Conservation (phyloP, 441 rosid species). For the Omphalea diandra region DNA sequence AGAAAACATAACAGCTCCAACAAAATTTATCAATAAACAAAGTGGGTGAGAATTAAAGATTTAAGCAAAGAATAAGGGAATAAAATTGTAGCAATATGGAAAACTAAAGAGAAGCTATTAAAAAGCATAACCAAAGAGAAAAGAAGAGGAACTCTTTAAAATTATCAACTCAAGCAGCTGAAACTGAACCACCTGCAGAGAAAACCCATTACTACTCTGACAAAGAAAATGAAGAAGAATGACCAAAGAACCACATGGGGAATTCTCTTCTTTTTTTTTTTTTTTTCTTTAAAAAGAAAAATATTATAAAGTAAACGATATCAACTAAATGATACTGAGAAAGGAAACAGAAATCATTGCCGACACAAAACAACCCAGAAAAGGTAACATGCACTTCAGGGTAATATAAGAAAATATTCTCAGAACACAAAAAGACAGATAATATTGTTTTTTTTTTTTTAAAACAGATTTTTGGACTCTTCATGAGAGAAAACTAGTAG, state of each 20-base stretch:
- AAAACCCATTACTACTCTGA: constrained; percentile 23
- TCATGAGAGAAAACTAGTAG: constrained; percentile 19
- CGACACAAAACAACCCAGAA: constrained; percentile 31
- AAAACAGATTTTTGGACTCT: constrained; percentile 14
- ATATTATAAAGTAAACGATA: background rate
- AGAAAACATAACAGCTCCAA: background rate
- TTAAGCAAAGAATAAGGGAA: constrained; percentile 3
- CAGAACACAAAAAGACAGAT: constrained; percentile 25
- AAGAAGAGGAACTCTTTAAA: constrained; percentile 13
- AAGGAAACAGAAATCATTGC: constrained; percentile 37
- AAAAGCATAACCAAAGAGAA: constrained; percentile 14
- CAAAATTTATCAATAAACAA: constrained; percentile 1
- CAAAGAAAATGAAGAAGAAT: constrained; percentile 19
- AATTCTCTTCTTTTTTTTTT: too few relatives aligned
- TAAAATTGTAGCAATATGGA: background rate
- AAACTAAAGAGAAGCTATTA: constrained; percentile 8
- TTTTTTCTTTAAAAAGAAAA: too few relatives aligned
- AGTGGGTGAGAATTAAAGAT: constrained; percentile 11
- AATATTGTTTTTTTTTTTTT: constrained; percentile 15
- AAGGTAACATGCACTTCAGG: constrained; percentile 30
- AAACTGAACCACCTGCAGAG: constrained; percentile 34
- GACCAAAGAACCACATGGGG: constrained; percentile 10
- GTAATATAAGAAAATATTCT: constrained; percentile 11
- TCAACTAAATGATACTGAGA: constrained; percentile 31
- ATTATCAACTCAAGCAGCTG: constrained; percentile 27